Evolutionary conservation across 2,329 filamentous ascomycete genomes (phyloP).

Genomic region (Emergomyces africanus): DNA sequence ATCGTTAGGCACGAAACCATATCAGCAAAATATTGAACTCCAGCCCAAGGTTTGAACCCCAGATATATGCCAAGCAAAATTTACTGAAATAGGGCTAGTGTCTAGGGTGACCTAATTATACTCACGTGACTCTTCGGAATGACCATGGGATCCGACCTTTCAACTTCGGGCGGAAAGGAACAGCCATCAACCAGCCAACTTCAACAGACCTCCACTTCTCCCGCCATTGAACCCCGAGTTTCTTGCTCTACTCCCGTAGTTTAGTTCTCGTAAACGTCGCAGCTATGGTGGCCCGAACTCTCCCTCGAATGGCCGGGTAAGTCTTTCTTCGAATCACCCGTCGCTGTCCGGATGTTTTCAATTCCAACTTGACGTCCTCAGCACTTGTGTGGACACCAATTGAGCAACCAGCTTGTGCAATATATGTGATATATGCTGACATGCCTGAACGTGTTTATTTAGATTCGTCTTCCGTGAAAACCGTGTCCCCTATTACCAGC

Average conservation of each 20-base stretch:
- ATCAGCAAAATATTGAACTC: neutral
- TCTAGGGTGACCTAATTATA: too few species aligned
- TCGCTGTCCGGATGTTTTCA: neutral
- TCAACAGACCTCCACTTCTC: neutral
- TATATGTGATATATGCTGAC: constrained; percentile 13
- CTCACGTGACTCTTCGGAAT: constrained; percentile 2
- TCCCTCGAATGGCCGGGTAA: constrained; percentile 32
- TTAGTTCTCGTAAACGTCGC: constrained; percentile 14
- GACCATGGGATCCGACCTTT: neutral
- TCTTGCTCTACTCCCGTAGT: constrained; percentile 7
- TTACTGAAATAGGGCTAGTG: neutral
- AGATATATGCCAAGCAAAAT: neutral
- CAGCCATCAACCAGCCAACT: neutral
- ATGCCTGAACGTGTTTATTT: neutral
- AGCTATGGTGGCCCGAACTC: constrained; percentile 31
- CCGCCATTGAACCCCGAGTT: constrained; percentile 15
- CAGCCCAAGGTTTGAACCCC: neutral
- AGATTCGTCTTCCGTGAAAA: constrained; percentile 52
- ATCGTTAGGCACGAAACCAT: neutral
- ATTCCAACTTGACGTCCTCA: neutral
- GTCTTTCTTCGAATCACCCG: constrained; percentile 11
- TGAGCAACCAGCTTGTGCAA: neutral
- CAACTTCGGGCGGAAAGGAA: neutral
- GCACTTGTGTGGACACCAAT: neutral
- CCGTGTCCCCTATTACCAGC: constrained; percentile 55